Percentiles rank a stretch among this genome's conserved stretches.
phyloP scores from a whole-genome alignment of 2,329 filamentous ascomycete genomes.

The Dactylellina parvicollis region DNA sequence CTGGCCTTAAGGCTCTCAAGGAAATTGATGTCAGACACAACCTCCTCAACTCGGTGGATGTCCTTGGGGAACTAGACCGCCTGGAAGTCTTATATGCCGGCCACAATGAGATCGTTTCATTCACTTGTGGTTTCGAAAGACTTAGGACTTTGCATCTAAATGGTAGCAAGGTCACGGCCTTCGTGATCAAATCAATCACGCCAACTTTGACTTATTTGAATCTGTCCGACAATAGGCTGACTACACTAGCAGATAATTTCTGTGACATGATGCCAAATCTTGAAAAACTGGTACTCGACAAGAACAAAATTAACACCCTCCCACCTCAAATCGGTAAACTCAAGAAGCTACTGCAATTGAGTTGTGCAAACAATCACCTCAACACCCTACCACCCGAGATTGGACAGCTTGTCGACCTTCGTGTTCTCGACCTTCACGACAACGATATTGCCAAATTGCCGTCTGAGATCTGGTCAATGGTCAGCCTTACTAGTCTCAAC shows the following conservation, averaged over 20 bases:
- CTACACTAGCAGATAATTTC: conserved; percentile 83
- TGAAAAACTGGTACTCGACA: conserved; percentile 87
- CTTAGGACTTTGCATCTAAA: conserved; percentile 88
- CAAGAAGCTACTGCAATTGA: conserved; percentile 85
- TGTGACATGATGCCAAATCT: conserved; percentile 89
- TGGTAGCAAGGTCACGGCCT: conserved; percentile 93
- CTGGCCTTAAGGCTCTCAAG: conserved; percentile 77
- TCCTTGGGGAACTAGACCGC: conserved; percentile 82
- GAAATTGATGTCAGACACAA: conserved; percentile 97
- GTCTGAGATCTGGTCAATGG: conserved; percentile 94
- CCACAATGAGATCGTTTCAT: conserved; percentile 90
- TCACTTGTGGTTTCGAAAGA: conserved; percentile 85
- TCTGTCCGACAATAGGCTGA: conserved; percentile 87
- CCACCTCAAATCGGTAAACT: conserved; percentile 86
- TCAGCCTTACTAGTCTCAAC: conserved; percentile 88
- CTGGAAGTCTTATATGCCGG: conserved; percentile 89
- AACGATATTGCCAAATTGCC: conserved; percentile 92
- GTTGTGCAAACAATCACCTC: conserved; percentile 90
- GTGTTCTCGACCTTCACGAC: conserved; percentile 85
- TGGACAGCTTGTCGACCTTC: conserved; percentile 84
- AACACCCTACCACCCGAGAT: conserved; percentile 86
- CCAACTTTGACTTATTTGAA: conserved; percentile 87
- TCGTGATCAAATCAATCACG: conserved; percentile 79
- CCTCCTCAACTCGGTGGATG: conserved; percentile 84
- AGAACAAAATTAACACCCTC: conserved; percentile 93